Conservation (phyloP, 768 basidiomycete genomes). For the Suillus placidus region DNA sequence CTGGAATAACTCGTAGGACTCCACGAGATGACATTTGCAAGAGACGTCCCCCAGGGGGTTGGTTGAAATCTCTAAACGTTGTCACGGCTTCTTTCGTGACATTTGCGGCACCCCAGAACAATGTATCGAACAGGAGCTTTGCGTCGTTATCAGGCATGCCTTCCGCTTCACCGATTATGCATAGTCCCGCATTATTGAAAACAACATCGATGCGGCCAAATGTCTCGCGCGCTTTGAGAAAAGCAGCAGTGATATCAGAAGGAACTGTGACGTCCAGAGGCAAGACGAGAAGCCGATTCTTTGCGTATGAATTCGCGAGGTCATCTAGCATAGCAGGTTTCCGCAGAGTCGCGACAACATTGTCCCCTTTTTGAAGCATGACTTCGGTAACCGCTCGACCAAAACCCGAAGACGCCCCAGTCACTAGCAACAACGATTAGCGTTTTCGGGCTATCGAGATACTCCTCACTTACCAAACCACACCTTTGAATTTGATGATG, state of each 20-base stretch:
- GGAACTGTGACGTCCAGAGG: constrained; percentile 41
- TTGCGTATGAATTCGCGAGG: constrained; percentile 29
- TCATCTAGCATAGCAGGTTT: constrained; percentile 38
- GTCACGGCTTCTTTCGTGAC: constrained; percentile 36
- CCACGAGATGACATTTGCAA: constrained; percentile 39
- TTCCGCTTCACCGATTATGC: constrained; percentile 40
- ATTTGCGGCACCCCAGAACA: constrained; percentile 42
- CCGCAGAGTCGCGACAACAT: constrained; percentile 45
- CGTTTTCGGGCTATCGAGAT: neutral
- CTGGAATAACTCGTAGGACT: constrained; percentile 25
- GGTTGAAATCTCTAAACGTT: constrained; percentile 42
- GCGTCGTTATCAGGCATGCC: constrained; percentile 37
- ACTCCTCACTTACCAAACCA: constrained; percentile 25
- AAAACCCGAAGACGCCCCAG: constrained; percentile 43
- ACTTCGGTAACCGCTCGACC: constrained; percentile 38
- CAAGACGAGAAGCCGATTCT: constrained; percentile 39
- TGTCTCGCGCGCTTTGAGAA: constrained; percentile 33
- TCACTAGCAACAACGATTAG: constrained; percentile 31
- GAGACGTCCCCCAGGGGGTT: constrained; percentile 41
- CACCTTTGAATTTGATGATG: constrained; percentile 16
- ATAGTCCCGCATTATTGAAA: constrained; percentile 45
- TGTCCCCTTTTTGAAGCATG: constrained; percentile 42
- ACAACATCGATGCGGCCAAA: constrained; percentile 51
- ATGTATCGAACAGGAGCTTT: constrained; percentile 39
- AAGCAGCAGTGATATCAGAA: constrained; percentile 37